phyloP scores from a whole-genome alignment of 148 eudicot species.

The Fallopia convolvulus region DNA sequence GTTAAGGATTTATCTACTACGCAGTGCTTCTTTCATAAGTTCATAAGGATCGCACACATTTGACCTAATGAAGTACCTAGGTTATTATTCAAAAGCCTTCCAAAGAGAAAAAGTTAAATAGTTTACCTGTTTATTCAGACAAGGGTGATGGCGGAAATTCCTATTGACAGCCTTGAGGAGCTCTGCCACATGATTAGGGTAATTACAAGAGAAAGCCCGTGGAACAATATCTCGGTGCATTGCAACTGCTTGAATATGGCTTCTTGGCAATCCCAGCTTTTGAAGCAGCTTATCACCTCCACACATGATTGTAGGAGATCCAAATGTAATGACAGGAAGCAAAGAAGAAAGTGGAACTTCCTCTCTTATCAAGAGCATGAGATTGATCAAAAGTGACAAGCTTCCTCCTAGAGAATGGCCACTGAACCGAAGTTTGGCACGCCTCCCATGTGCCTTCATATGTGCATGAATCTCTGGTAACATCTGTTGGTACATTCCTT shows the following conservation, averaged over 20 bases:
- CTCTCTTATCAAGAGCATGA: slow-evolving; percentile 78
- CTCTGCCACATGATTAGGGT: slow-evolving; percentile 81
- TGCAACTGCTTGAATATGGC: slow-evolving; percentile 68
- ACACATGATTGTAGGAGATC: slow-evolving; percentile 84
- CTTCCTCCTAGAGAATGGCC: slow-evolving; percentile 99
- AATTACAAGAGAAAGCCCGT: slow-evolving; percentile 92
- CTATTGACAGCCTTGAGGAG: slow-evolving; percentile 83
- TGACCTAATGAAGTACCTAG: background rate
- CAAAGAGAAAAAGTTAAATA: too few species aligned
- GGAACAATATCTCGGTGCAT: slow-evolving; percentile 99
- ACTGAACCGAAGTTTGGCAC: slow-evolving; percentile 79
- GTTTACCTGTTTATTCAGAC: slow-evolving; percentile 73
- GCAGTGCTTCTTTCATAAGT: background rate
- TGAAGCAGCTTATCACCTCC: slow-evolving; percentile 75
- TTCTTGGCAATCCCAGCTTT: slow-evolving; percentile 65
- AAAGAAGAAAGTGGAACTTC: slow-evolving; percentile 71
- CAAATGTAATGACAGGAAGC: slow-evolving; percentile 85
- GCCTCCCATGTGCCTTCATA: slow-evolving; percentile 53
- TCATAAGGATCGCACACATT: background rate
- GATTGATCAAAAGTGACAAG: slow-evolving; percentile 69
- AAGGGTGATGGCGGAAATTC: slow-evolving; percentile 78
- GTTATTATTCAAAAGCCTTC: too few species aligned
- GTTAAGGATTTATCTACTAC: background rate
- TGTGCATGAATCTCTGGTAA: slow-evolving; percentile 74
- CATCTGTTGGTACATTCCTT: slow-evolving; percentile 88